Conservation (phyloP, 192 early-diverging fungal species). For the Coemansia sp. region DNA sequence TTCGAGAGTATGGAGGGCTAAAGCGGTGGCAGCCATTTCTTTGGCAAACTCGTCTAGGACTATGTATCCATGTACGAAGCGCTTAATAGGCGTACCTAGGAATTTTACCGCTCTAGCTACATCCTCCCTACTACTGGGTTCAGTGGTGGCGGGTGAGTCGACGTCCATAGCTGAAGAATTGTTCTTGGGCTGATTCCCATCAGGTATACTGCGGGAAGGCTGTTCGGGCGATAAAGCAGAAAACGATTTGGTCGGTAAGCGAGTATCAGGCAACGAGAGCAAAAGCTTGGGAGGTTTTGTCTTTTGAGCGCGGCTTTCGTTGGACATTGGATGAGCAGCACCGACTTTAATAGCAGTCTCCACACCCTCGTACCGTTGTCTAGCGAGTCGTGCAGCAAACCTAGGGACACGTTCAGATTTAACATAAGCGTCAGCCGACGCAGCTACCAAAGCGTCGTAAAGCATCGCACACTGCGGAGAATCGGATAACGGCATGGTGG, state of each 20-base stretch:
- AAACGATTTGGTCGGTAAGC: no score
- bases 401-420: conserved; percentile 40
- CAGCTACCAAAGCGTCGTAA: conserved; percentile 36
- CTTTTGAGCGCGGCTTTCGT: background rate
- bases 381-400: conserved; percentile 38
- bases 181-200: background rate
- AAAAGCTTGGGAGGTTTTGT: no score
- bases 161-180: background rate
- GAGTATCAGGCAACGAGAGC: no score
- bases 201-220: no score
- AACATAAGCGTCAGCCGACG: conserved; percentile 45
- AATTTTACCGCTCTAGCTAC: conserved; percentile 17
- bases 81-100: conserved; percentile 46
- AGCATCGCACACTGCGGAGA: background rate
- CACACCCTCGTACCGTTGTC: conserved; percentile 41
- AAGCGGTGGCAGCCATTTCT: conserved; percentile 58
- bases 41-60: conserved; percentile 65
- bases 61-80: conserved; percentile 61
- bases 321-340: conserved; percentile 24
- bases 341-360: conserved; percentile 47
- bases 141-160: background rate
- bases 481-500: conserved; percentile 4
- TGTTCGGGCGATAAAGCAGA: no score
- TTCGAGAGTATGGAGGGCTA: conserved; percentile 55
- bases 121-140: conserved; percentile 12